A percentile compares a stretch with the other conserved stretches of the same genome.
These are phyloP conservation scores for Lactarius vividus DNA, from an alignment of 768 basidiomycete genomes.

Conservation along the genomic window DNA sequence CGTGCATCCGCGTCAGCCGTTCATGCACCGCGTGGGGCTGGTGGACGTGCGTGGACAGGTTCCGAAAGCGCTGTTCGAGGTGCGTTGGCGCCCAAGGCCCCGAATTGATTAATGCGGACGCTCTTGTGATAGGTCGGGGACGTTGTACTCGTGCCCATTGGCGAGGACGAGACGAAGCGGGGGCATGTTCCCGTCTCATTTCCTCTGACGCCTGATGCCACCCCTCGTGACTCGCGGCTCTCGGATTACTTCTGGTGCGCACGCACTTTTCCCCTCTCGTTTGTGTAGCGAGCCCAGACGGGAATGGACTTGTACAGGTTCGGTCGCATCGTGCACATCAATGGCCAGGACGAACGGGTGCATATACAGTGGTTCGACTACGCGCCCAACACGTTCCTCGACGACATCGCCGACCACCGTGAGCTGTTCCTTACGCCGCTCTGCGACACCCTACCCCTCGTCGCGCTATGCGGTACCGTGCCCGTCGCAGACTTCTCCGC, in stretches of 20 bases:
- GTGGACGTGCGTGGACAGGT: constrained; percentile 8
- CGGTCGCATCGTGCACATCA: constrained; percentile 56
- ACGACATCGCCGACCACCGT: constrained; percentile 57
- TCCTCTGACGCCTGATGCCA: constrained; percentile 36
- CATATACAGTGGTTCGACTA: constrained; percentile 81
- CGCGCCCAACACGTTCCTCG: constrained; percentile 56
- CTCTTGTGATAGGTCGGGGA: constrained; percentile 55
- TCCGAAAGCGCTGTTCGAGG: constrained; percentile 14
- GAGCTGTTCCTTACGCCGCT: constrained; percentile 62
- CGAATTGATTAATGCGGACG: neutral
- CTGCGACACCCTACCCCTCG: constrained; percentile 47
- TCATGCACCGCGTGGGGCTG: constrained; percentile 16
- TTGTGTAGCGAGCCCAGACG: neutral
- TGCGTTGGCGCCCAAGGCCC: constrained; percentile 25
- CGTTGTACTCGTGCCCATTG: constrained; percentile 51
- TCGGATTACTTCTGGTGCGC: constrained; percentile 64
- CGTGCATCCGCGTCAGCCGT: constrained; percentile 19
- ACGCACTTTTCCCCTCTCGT: neutral
- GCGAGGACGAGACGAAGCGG: constrained; percentile 32
- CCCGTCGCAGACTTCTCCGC: constrained; percentile 35
- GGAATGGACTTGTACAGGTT: constrained; percentile 48
- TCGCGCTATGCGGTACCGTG: constrained; percentile 48
- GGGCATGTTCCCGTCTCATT: constrained; percentile 37
- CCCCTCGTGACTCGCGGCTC: constrained; percentile 42
- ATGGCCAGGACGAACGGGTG: constrained; percentile 40